Percentiles rank a stretch among this genome's conserved stretches.
These are phyloP conservation scores for Termitomyces sp. DNA, from an alignment of 768 basidiomycete species.

Conservation along the genomic window DNA sequence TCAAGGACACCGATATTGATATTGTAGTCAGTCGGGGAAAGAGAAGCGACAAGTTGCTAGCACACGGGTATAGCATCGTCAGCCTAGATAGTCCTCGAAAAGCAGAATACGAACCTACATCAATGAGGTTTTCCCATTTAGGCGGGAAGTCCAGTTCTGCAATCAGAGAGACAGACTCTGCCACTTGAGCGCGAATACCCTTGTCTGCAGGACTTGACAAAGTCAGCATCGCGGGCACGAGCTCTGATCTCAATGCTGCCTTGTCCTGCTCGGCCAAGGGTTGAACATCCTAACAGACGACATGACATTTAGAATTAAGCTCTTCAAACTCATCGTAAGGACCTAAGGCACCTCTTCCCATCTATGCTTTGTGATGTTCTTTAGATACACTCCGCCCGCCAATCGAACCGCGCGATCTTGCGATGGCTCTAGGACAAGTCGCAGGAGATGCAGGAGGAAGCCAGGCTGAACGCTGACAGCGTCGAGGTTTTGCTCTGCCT, in stretches of 20 bases:
- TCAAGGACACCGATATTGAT: slow-evolving; percentile 88
- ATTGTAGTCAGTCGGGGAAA: slow-evolving; percentile 78
- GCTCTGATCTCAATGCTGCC: slow-evolving; percentile 60
- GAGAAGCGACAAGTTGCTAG: slow-evolving; percentile 85
- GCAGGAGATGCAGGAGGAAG: slow-evolving; percentile 77
- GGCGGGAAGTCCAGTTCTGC: slow-evolving; percentile 90
- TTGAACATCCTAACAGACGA: slow-evolving; percentile 55
- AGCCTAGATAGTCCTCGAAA: background rate
- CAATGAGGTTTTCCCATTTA: slow-evolving; percentile 85
- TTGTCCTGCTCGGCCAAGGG: slow-evolving; percentile 75
- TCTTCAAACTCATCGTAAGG: background rate
- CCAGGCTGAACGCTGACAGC: slow-evolving; percentile 66
- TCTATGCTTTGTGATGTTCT: slow-evolving; percentile 82
- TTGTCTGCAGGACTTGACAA: slow-evolving; percentile 75
- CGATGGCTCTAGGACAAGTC: slow-evolving; percentile 68
- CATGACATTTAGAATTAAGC: background rate
- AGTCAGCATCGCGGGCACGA: slow-evolving; percentile 90
- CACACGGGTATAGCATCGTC: background rate
- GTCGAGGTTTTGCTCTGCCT: slow-evolving; percentile 77
- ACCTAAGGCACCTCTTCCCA: slow-evolving; percentile 76
- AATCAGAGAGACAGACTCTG: slow-evolving; percentile 89
- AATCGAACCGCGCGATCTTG: slow-evolving; percentile 72
- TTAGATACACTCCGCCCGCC: slow-evolving; percentile 86
- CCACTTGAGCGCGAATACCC: slow-evolving; percentile 76
- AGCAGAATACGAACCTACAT: slow-evolving; percentile 49